Percentiles rank a stretch among this genome's conserved stretches.
Conservation (phyloP, 768 basidiomycete species). For the Mycena albidolilacea region DNA sequence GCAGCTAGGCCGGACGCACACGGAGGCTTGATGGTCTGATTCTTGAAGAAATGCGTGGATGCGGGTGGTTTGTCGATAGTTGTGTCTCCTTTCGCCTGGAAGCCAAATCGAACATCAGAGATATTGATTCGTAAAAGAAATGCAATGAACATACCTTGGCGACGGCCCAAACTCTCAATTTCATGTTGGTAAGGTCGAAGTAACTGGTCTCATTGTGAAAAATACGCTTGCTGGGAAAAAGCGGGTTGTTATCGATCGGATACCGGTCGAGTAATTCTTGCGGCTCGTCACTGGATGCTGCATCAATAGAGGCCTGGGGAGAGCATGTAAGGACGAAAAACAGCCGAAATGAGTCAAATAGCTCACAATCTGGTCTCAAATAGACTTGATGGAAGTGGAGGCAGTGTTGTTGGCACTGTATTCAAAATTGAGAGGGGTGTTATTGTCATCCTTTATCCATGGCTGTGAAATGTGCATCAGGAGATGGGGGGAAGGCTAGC, state of each 20-base stretch:
- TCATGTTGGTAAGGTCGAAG: neutral
- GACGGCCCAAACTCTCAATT: neutral
- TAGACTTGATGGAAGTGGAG: too few relatives aligned
- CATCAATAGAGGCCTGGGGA: neutral
- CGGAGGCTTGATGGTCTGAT: slow-evolving; percentile 11
- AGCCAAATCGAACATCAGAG: neutral
- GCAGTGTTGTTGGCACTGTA: neutral
- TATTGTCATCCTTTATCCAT: too few relatives aligned
- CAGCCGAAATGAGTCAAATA: too few relatives aligned
- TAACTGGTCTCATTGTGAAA: slow-evolving; percentile 13
- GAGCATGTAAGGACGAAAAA: too few relatives aligned
- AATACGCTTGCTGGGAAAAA: slow-evolving; percentile 15
- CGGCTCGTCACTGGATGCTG: neutral
- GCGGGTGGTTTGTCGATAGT: neutral
- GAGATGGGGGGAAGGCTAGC: too few relatives aligned
- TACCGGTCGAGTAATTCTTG: neutral
- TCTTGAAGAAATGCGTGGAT: slow-evolving; percentile 15
- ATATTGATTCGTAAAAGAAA: neutral
- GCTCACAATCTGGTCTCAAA: too few relatives aligned
- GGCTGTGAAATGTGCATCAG: too few relatives aligned
- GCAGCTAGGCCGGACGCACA: neutral
- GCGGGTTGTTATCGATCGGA: slow-evolving; percentile 11
- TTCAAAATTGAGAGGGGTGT: too few relatives aligned
- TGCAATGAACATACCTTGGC: neutral
- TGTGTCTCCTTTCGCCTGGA: slow-evolving; percentile 6